Base-by-base conservation (phyloP, 2,329 filamentous ascomycete genomes). In the Ceratocystis smalleyi region DNA sequence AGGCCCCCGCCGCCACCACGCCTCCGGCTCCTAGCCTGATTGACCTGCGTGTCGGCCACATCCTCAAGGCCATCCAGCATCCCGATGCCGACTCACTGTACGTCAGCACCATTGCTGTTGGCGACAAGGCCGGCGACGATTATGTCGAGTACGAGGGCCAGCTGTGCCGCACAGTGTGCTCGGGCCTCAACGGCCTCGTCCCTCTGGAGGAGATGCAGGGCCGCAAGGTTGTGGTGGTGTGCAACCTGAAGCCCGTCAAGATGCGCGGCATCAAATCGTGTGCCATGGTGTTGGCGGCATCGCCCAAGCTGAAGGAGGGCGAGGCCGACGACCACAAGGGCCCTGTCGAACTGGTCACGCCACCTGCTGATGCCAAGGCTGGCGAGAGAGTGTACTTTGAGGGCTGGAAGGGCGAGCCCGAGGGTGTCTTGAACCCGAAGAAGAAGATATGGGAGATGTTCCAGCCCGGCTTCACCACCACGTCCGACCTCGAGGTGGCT, bases 391-490 rank as follows among this genome's bases (percentile, higher is more conserved):
- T 97, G 62, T 91, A 81, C 80, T 99, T 99, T 73, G 89, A 97
- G 73, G 94, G 94, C 59, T 99, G 89, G 86, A 81, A 89, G 74
- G 91, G 90, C 66, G 88, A 95, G 79, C 91, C 94, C 0, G 94
- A 99, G 81, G 87, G 86, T 68, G 84, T 92, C 62, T 81, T 99
- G 65, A 99, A 97, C 81, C 94, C 94, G 66, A 99, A 99, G 86
- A 99, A 97, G 85, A 97, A 97, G 85, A 79, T 97, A 67, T 97
- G 92, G 91, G 94, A 99, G 81, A 89, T 82, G 8, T 89, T 96
- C 77, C 92, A 97, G 80, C 91, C 91, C 0, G 94, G 92, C 0
- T 97, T 97, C 77, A 95, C 89, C 35, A 99, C 92, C 6, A 95
- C 87, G 1, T 86, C 87, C 6, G 76, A 75, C 59, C 79, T 92